phyloP scores from a whole-genome alignment of 805 yeast species.

The Saccharomycopsis vini region DNA sequence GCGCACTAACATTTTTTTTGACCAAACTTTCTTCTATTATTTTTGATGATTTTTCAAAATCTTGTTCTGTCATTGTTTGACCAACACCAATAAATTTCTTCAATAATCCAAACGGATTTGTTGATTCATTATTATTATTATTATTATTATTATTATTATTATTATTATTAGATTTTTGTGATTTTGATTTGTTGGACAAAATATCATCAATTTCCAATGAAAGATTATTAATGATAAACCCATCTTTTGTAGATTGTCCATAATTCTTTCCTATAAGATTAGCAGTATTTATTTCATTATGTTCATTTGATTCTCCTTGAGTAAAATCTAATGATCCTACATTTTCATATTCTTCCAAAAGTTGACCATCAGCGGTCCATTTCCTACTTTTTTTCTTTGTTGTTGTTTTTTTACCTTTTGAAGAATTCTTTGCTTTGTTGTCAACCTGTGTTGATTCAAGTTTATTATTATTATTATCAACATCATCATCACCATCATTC shows the following conservation, averaged over 20 bases:
- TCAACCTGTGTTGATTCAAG: neutral
- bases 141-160: neutral
- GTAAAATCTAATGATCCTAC: slow-evolving; percentile 17
- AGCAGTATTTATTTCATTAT: slow-evolving; percentile 18
- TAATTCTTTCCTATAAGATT: slow-evolving; percentile 19
- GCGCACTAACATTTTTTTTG: slow-evolving; percentile 84
- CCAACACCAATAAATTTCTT: slow-evolving; percentile 50
- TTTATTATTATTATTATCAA: slow-evolving; percentile 2
- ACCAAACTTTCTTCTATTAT: slow-evolving; percentile 70
- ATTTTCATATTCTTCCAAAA: slow-evolving; percentile 8
- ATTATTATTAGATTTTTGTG: too few species aligned
- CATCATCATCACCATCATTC: slow-evolving; percentile 16
- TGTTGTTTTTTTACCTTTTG: neutral
- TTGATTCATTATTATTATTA: slow-evolving; percentile 14
- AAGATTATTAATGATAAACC: slow-evolving; percentile 15
- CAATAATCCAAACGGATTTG: slow-evolving; percentile 48
- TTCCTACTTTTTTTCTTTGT: slow-evolving; percentile 8
- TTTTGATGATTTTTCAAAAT: slow-evolving; percentile 54
- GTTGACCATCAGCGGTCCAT: slow-evolving; percentile 17
- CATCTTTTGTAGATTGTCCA: slow-evolving; percentile 16
- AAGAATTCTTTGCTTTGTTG: neutral
- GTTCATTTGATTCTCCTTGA: slow-evolving; percentile 1
- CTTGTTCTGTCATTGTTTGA: slow-evolving; percentile 51
- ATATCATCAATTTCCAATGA: slow-evolving; percentile 16
- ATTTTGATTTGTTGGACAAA: slow-evolving; percentile 6